Conservation (phyloP, 306 rosid genomes). For the Luffa acutangula region DNA sequence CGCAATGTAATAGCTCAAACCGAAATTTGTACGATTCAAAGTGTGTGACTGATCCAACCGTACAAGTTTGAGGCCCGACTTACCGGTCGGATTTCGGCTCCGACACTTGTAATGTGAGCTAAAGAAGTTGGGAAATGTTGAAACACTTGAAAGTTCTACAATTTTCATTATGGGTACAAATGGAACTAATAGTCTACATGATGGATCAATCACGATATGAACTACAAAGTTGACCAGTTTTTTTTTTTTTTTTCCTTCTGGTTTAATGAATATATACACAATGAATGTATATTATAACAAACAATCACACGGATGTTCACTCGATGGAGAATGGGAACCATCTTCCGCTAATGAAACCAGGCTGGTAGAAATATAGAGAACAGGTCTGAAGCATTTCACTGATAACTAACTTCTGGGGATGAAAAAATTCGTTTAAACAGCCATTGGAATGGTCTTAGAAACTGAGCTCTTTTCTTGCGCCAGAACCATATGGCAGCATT, state of each 20-base stretch:
- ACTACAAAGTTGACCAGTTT: conserved; percentile 5
- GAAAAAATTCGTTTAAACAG: conserved; percentile 49
- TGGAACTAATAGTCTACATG: background rate
- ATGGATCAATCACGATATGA: background rate
- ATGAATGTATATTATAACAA: conserved; percentile 23
- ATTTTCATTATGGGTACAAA: background rate
- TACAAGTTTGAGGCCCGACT: too few relatives aligned
- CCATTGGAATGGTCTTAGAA: conserved; percentile 75
- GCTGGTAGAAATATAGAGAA: conserved; percentile 2
- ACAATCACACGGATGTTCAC: conserved; percentile 21
- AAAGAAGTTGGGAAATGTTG: background rate
- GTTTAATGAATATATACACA: conserved; percentile 36
- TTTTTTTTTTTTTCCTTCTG: background rate
- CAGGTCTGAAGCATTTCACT: conserved; percentile 20
- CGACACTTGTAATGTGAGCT: background rate
- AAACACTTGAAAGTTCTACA: background rate
- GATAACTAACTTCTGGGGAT: conserved; percentile 44
- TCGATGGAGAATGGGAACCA: background rate
- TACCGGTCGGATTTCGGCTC: too few relatives aligned
- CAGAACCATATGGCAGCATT: conserved; percentile 96
- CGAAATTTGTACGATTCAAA: too few relatives aligned
- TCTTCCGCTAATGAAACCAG: conserved; percentile 15
- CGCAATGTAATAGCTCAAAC: too few relatives aligned
- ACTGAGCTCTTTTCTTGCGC: conserved; percentile 73
- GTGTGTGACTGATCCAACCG: too few relatives aligned